Base-by-base conservation (phyloP, 2,329 filamentous ascomycete species). In the Aspergillus tamarii region DNA sequence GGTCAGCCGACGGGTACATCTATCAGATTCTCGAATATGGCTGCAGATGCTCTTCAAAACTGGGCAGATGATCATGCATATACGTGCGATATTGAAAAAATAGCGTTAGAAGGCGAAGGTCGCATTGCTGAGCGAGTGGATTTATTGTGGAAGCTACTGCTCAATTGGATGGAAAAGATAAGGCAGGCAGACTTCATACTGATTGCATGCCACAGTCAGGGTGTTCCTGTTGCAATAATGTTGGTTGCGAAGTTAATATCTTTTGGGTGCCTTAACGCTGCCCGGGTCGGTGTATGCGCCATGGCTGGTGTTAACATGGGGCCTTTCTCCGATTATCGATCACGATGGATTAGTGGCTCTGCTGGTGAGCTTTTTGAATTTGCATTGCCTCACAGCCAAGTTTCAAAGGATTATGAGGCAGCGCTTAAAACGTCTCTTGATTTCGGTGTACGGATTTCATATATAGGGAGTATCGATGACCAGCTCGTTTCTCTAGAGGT, bases 341-440 rank as follows among this genome's bases (percentile, higher is more conserved):
- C 92, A 55, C 89, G 92, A 63, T 90, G 97, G 72, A 87, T 98
- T 53, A 95, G 93, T 77, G 93, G 93, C 8, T 93, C 92, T 0
- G 94, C 94, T n/a, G 90, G 91, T 3, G 95, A 99, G 77, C 84
- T 99, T 0, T 99, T 97, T 83, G 93, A 98, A 59, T 98, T 99
- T 80, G 90, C 90, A 19, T 88, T 94, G 66, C 88, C 91, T 0
- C 87, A 91, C 61, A 97, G 93, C 74, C 85, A 88, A 59, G 91
- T 97, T 14, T 94, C 93, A 0, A 89, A 90, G 72, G 88, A 91
- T 69, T 96, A 97, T 69, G 88, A 92, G 70, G 83, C 88, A 32
- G 88, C 93, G 0, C 81, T 98, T 3, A 88, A 91, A 72, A 86
- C 87, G 11, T 90, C 91, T 1, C 82, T 99, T 8, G 85, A 89